These are phyloP conservation scores for Euryodendron excelsum DNA, from an alignment of 148 eudicot species.

Conservation along the genomic window DNA sequence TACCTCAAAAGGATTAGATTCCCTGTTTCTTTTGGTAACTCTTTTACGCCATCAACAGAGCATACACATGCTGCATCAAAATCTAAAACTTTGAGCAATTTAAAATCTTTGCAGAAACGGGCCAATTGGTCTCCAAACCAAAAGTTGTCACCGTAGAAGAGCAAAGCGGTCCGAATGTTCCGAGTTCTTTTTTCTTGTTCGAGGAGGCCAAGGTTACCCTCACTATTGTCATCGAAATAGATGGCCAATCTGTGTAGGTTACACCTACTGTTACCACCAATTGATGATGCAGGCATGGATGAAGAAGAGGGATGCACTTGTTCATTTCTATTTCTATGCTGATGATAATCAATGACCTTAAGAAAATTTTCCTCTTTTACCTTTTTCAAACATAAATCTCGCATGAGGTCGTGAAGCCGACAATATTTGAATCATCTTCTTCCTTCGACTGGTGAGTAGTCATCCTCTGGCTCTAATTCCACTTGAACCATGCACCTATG, in stretches of 20 bases:
- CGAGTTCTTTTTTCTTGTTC: background rate
- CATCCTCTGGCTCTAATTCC: background rate
- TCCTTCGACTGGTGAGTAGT: no score
- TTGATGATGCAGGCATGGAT: no score
- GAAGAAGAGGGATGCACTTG: background rate
- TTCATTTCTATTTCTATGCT: background rate
- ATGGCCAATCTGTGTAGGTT: constrained; percentile 15
- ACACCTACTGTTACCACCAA: background rate
- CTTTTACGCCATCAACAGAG: background rate
- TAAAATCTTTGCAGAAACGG: background rate
- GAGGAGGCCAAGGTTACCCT: background rate
- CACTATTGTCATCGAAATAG: background rate
- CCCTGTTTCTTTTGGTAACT: constrained; percentile 12
- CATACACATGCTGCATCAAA: background rate
- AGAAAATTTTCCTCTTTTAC: constrained; percentile 22
- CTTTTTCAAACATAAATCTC: constrained; percentile 11
- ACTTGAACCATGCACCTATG: constrained; percentile 35
- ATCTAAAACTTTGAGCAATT: constrained; percentile 14
- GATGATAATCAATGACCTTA: background rate
- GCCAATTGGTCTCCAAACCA: background rate
- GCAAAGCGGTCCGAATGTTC: constrained; percentile 12
- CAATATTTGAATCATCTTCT: constrained; percentile 16
- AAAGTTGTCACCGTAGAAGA: background rate
- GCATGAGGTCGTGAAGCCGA: constrained; percentile 25
- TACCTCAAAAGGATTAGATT: constrained; percentile 24